A percentile compares a stretch with the other conserved stretches of the same genome.
phyloP scores from a whole-genome alignment of 2,329 filamentous ascomycete genomes.

The Colletotrichum tamarilloi region DNA sequence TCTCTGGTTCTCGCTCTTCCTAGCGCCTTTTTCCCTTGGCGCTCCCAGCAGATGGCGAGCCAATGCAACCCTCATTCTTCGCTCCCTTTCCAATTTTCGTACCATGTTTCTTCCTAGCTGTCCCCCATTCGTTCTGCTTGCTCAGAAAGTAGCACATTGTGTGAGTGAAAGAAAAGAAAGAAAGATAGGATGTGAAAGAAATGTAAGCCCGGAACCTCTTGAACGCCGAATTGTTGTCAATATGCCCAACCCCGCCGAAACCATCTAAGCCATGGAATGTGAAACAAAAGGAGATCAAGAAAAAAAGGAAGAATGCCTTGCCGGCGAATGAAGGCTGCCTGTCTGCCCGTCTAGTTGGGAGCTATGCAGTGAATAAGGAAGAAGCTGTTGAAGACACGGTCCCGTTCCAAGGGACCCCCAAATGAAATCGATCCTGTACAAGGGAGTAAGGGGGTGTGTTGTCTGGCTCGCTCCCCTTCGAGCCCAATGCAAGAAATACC shows the following conservation, averaged over 20 bases:
- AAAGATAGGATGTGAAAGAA: not conserved
- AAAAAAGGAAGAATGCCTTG: not conserved
- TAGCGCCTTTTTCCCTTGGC: not conserved
- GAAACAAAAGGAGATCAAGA: not conserved
- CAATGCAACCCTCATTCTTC: not conserved
- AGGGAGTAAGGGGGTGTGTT: not conserved
- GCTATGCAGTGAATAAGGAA: not conserved
- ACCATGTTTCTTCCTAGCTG: not conserved
- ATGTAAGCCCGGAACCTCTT: not conserved
- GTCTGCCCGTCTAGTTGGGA: not conserved
- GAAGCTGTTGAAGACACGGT: not conserved
- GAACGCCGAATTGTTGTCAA: not conserved
- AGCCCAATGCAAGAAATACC: not conserved
- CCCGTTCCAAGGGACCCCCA: not conserved
- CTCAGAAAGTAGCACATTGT: not conserved
- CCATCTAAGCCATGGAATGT: not conserved
- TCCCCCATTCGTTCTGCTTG: not conserved
- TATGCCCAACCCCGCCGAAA: not conserved
- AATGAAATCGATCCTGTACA: not conserved
- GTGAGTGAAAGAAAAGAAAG: not conserved
- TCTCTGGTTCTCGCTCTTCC: not conserved
- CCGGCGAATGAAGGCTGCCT: not conserved
- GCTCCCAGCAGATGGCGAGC: not conserved
- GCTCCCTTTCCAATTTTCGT: not conserved
- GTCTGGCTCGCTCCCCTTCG: not conserved